These are phyloP conservation scores for Metarhizium humberi DNA, from an alignment of 2,329 filamentous ascomycete genomes.

Conservation along the genomic window DNA sequence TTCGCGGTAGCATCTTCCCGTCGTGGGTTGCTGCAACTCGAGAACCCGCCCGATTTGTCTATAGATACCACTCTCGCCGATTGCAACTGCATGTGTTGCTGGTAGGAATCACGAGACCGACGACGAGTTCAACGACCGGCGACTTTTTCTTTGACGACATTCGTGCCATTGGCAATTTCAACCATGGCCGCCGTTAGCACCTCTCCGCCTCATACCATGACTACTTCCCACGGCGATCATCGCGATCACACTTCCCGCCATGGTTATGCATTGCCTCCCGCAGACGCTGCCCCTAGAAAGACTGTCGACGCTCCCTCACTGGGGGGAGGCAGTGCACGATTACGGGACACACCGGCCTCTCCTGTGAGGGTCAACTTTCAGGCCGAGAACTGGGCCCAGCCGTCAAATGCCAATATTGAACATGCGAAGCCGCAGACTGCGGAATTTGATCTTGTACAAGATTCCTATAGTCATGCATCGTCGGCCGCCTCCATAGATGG, in stretches of 20 bases:
- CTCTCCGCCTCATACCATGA: conserved; percentile 22
- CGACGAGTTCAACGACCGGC: not conserved
- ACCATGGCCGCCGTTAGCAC: conserved; percentile 26
- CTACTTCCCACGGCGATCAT: conserved; percentile 15
- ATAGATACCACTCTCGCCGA: not conserved
- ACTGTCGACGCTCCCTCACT: conserved; percentile 24
- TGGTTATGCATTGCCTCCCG: conserved; percentile 5
- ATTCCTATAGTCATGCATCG: not conserved
- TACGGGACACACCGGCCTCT: conserved; percentile 44
- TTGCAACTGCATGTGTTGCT: not conserved
- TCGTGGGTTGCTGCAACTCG: not conserved
- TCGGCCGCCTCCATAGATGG: not conserved
- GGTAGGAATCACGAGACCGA: not conserved
- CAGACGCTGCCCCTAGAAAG: conserved; percentile 19
- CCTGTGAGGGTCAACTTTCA: conserved; percentile 47
- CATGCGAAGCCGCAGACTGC: conserved; percentile 18
- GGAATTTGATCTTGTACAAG: conserved; percentile 14
- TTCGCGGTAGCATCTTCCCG: not conserved
- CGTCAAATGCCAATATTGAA: conserved; percentile 45
- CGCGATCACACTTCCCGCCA: conserved; percentile 9
- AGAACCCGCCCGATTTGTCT: not conserved
- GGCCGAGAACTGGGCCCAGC: conserved; percentile 40
- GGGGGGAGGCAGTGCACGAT: conserved; percentile 24
- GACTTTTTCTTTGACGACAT: not conserved
- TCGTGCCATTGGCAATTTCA: conserved; percentile 2